Percentiles rank a stretch among this genome's conserved stretches.
phyloP scores from a whole-genome alignment of 331 rosid species.

The Acacia pycnantha region DNA sequence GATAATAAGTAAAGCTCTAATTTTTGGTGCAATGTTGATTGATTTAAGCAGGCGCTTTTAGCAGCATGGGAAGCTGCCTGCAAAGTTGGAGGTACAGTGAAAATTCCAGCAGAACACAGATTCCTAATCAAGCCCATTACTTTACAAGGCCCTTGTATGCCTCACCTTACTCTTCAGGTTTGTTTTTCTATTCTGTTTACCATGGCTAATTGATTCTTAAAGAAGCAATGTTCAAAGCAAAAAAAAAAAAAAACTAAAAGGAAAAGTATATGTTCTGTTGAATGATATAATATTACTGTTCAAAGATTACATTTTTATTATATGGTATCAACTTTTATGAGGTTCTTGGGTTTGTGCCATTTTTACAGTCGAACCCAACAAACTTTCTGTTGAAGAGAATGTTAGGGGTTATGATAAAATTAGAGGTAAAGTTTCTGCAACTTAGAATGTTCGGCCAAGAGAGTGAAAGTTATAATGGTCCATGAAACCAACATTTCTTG shows the following conservation, averaged over 20 bases:
- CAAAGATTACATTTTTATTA: background rate
- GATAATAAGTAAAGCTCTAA: background rate
- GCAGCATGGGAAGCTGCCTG: constrained; percentile 92
- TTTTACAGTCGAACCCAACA: background rate
- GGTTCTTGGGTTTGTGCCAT: background rate
- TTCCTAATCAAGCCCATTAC: constrained; percentile 67
- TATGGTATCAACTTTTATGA: background rate
- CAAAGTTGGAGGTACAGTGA: constrained; percentile 56
- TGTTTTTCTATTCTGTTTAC: constrained; percentile 18
- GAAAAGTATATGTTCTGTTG: background rate
- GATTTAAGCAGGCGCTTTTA: constrained; percentile 57
- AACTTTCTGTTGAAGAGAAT: background rate
- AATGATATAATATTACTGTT: background rate
- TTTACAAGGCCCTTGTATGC: constrained; percentile 89
- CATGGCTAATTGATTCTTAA: background rate
- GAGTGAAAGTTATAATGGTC: background rate
- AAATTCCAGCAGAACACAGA: constrained; percentile 59
- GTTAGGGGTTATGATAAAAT: background rate
- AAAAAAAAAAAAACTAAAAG: background rate
- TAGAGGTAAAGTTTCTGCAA: background rate
- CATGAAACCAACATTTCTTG: background rate
- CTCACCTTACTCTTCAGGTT: constrained; percentile 84
- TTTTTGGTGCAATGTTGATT: constrained; percentile 13
- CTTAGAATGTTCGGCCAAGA: background rate
- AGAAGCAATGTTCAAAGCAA: background rate